Percentiles rank a stretch among this genome's conserved stretches.
Evolutionary conservation across 2,329 filamentous ascomycete genomes (phyloP).

Genomic region (Hymenoscyphus infarciens): DNA sequence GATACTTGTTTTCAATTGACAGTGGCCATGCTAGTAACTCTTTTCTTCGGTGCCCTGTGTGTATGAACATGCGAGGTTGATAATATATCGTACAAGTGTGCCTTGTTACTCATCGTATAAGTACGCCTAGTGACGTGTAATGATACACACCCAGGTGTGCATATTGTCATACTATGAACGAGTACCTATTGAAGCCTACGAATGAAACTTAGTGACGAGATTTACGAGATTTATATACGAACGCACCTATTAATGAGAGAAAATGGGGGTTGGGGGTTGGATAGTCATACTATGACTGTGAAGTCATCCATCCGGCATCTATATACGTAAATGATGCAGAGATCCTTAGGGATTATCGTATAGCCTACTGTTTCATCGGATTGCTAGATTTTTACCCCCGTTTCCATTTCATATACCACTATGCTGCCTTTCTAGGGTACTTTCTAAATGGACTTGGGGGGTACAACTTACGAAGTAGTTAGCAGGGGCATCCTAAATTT

Average conservation of each 20-base stretch:
- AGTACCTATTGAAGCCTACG: background rate
- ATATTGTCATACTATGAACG: background rate
- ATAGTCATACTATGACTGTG: background rate
- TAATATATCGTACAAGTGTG: background rate
- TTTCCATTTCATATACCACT: background rate
- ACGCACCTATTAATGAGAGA: background rate
- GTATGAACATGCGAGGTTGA: background rate
- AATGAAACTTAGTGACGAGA: background rate
- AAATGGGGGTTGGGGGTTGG: background rate
- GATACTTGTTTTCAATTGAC: background rate
- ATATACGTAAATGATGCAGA: background rate
- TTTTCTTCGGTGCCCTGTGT: background rate
- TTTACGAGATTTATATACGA: background rate
- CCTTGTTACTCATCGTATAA: background rate
- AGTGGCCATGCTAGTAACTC: background rate
- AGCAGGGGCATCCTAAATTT: background rate
- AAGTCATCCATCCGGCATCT: background rate
- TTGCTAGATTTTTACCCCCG: background rate
- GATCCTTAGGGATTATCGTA: background rate
- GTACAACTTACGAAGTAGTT: background rate
- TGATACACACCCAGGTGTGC: background rate
- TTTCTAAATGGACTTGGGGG: background rate
- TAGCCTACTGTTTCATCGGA: background rate
- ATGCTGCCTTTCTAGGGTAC: background rate
- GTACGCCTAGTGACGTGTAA: background rate